Base-by-base conservation (phyloP, 805 yeast genomes). In the Yamadazyma sp. region DNA sequence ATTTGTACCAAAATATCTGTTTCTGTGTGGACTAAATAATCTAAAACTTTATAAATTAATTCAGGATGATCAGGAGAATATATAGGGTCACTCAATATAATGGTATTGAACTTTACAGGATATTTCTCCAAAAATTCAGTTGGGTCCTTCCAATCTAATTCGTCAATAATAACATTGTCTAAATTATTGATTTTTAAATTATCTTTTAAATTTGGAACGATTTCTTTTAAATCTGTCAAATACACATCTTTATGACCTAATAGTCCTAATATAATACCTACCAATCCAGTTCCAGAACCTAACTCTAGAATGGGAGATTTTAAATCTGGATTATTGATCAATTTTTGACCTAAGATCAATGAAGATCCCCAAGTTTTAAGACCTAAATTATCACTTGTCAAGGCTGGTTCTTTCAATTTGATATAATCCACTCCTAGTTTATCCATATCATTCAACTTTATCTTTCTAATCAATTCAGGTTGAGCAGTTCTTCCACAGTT, bases 351-450 rank as follows among this genome's bases (percentile, higher is more conserved):
- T 16, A 93, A 60, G 5, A 86, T 70, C 17, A 84, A 60, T 0
- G 97, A 78, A 0, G 97, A 84, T 0, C 98, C 98, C 98, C 98
- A 91, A 0, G 98, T 91, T 43, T 91, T 87, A 55, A 87, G 69
- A 0, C 98, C 98, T 15, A 93, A 62, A 42, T 82, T 84, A 57
- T 93, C 98, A 24, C 78, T 75, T 0, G 96, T 86, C 41, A 91
- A 62, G 0, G 95, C 78, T 0, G 98, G 98, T 51, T 91, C 98
- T 39, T 70, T 69, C 19, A 91, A 57, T 16, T 43, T 42, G 3
- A 75, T 60, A 15, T 35, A 43, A 14, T 41, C 40, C 23, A 48
- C 42, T 3, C 59, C 55, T 2, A 49, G 40, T 0, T 45, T 47
- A 0, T 47, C 42, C 16, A 73, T 50, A 4, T 60, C 58, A 0